These are phyloP conservation scores for Acanthamoeba sp. DNA, from an alignment of 208 protist genomes.

Conservation along the genomic window DNA sequence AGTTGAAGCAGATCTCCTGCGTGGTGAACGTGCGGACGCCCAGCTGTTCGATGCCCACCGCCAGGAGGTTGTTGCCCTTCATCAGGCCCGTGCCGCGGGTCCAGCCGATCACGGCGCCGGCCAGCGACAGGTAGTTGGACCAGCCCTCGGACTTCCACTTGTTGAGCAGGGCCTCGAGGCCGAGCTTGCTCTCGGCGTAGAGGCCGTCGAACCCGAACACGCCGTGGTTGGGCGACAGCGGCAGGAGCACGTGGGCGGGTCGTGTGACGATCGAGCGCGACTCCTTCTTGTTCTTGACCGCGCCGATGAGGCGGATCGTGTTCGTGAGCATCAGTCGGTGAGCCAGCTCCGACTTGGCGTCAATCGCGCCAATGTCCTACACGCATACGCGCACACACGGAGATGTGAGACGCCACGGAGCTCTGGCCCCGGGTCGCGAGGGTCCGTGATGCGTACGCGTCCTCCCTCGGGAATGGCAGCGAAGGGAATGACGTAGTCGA, in stretches of 20 bases:
- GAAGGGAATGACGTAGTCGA: conserved; percentile 90
- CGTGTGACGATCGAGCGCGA: conserved; percentile 63
- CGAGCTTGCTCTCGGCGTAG: conserved; percentile 91
- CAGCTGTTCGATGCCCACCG: conserved; percentile 84
- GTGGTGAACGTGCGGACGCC: conserved; percentile 89
- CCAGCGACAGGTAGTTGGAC: conserved; percentile 87
- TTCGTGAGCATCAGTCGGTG: conserved; percentile 92
- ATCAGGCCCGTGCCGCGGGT: conserved; percentile 91
- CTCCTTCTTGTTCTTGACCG: conserved; percentile 85
- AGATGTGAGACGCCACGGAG: neutral
- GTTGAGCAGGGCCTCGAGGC: conserved; percentile 88
- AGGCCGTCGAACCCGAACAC: conserved; percentile 90
- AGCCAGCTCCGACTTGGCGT: conserved; percentile 88
- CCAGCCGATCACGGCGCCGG: conserved; percentile 91
- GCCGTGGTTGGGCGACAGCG: conserved; percentile 91
- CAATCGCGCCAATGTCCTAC: conserved; percentile 85
- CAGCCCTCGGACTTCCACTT: conserved; percentile 89
- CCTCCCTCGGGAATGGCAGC: conserved; percentile 89
- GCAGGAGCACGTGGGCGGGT: conserved; percentile 82
- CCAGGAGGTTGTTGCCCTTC: conserved; percentile 89
- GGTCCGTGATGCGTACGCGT: conserved; percentile 5
- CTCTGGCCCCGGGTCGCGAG: neutral
- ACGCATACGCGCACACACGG: neutral
- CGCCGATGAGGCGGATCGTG: conserved; percentile 88
- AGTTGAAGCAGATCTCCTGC: conserved; percentile 89